Percentiles rank a stretch among this genome's conserved stretches.
These are phyloP conservation scores for Suillus brevipes DNA, from an alignment of 768 basidiomycete genomes.

Conservation along the genomic window DNA sequence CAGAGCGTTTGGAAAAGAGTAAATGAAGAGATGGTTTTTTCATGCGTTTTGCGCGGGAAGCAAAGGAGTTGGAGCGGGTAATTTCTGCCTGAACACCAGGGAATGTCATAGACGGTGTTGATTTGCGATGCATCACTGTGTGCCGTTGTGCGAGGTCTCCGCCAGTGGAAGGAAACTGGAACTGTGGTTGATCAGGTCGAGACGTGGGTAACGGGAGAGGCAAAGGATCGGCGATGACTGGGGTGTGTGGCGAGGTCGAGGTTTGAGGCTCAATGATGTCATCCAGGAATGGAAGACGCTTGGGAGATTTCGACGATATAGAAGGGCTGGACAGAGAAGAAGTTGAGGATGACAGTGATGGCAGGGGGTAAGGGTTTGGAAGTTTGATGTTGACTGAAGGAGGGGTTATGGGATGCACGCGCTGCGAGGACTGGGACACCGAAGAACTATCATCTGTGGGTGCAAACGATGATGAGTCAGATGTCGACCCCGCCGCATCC, in stretches of 20 bases:
- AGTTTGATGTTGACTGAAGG: conserved; percentile 32
- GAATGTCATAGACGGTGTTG: conserved; percentile 35
- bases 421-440: conserved; percentile 31
- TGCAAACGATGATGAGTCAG: conserved; percentile 26
- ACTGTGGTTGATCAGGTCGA: conserved; percentile 17
- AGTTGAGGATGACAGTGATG: conserved; percentile 55
- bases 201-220: conserved; percentile 27
- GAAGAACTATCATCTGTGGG: conserved; percentile 34
- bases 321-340: conserved; percentile 62
- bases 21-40: conserved; percentile 73
- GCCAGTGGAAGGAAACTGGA: conserved; percentile 43
- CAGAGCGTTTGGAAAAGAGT: conserved; percentile 65
- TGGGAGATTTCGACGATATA: conserved; percentile 48
- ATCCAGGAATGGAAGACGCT: conserved; percentile 39
- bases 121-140: conserved; percentile 37
- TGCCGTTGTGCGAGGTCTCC: conserved; percentile 28
- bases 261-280: conserved; percentile 29
- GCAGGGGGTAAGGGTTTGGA: conserved; percentile 35
- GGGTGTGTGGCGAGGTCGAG: conserved; percentile 26
- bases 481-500: conserved; percentile 14
- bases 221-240: conserved; percentile 32
- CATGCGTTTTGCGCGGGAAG: conserved; percentile 36
- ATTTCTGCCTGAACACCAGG: conserved; percentile 31
- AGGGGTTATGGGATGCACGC: conserved; percentile 36
- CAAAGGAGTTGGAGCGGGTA: conserved; percentile 38